A percentile compares a stretch with the other conserved stretches of the same genome.
Conservation (phyloP, 805 yeast species). For the Kluyveromyces nonfermentans region DNA sequence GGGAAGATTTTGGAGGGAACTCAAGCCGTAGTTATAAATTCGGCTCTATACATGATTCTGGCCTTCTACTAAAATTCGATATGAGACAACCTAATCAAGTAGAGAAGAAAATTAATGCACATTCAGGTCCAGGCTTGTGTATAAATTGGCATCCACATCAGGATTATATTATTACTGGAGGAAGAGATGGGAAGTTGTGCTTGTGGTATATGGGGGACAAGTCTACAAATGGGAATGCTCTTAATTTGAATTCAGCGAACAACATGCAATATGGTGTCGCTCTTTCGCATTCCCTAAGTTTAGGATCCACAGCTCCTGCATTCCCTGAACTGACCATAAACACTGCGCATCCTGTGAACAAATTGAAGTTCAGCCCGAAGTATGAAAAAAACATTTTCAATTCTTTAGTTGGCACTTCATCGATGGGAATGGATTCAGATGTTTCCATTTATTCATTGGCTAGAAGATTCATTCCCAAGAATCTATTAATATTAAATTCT, state of each 20-base stretch:
- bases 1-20: conserved; percentile 12
- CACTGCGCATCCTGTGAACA: conserved; percentile 71
- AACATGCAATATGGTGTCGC: not conserved
- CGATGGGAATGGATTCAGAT: conserved; percentile 58
- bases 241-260: not conserved
- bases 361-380: conserved; percentile 29
- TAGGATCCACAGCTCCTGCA: conserved; percentile 5
- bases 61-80: conserved; percentile 82
- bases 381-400: conserved; percentile 33
- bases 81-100: conserved; percentile 51
- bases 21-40: conserved; percentile 36
- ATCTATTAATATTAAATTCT: conserved; percentile 28
- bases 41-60: conserved; percentile 81
- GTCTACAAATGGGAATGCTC: conserved; percentile 2
- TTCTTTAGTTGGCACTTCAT: conserved; percentile 66
- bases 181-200: conserved; percentile 59
- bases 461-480: conserved; percentile 63
- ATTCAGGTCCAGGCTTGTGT: conserved; percentile 83
- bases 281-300: conserved; percentile 4
- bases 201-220: conserved; percentile 29
- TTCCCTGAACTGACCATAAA: conserved; percentile 63
- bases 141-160: conserved; percentile 80
- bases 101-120: conserved; percentile 77
- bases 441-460: conserved; percentile 61
- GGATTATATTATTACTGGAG: conserved; percentile 83